Evolutionary conservation across 306 rosid genomes (phyloP).

Genomic region (Quercus wislizeni): DNA sequence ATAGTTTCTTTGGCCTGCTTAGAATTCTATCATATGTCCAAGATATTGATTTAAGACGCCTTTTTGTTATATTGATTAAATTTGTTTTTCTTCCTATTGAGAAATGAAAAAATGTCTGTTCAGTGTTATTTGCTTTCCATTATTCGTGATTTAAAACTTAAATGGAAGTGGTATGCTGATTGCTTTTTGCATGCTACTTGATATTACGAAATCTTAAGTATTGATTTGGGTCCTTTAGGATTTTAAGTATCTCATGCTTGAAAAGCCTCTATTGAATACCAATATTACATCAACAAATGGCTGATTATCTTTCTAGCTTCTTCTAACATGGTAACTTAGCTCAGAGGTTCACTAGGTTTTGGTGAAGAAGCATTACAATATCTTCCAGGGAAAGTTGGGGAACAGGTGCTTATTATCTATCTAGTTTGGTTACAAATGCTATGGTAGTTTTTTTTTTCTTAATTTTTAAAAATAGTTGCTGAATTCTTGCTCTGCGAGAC

Average conservation of each 20-base stretch:
- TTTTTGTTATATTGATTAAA: not conserved
- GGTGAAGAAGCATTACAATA: conserved; percentile 98
- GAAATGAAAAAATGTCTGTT: not conserved
- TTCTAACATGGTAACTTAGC: conserved; percentile 33
- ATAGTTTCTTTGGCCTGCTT: not conserved
- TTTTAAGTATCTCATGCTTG: not conserved
- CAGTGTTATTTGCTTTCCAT: not conserved
- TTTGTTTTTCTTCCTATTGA: not conserved
- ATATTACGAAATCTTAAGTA: not conserved
- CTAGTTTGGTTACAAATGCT: not conserved
- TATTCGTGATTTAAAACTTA: not conserved
- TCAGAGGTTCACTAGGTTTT: conserved; percentile 93
- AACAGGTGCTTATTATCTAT: conserved; percentile 63
- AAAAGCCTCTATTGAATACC: conserved; percentile 10
- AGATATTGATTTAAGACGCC: not conserved
- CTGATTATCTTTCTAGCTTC: not conserved
- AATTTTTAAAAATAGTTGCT: not conserved
- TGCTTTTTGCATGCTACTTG: not conserved
- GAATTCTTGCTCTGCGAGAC: not conserved
- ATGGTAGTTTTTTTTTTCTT: not conserved
- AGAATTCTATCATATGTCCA: not conserved
- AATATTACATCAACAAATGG: conserved; percentile 10
- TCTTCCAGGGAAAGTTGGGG: conserved; percentile 79
- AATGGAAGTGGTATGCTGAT: not conserved
- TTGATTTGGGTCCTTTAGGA: not conserved